A percentile compares a stretch with the other conserved stretches of the same genome.
Evolutionary conservation across 2,329 filamentous ascomycete genomes (phyloP).

Genomic region (Helminthosporium solani): DNA sequence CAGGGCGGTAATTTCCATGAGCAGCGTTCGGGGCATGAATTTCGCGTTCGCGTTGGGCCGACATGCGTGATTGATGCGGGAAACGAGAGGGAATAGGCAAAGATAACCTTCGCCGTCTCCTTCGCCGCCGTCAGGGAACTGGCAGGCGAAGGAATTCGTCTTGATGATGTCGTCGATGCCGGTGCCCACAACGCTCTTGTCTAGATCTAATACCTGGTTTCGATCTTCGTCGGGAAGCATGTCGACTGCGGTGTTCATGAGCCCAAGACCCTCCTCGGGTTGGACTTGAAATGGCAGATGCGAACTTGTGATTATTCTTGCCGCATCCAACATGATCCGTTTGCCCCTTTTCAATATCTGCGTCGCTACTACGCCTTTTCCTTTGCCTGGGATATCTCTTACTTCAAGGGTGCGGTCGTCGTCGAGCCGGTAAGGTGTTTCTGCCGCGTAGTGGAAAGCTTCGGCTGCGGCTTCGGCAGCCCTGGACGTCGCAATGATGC

Average conservation of each 20-base stretch:
- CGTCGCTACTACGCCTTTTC: conserved; percentile 23
- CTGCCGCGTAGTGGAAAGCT: conserved; percentile 9
- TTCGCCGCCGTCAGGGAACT: conserved; percentile 22
- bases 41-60: conserved; percentile 24
- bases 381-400: conserved; percentile 21
- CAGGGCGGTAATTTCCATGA: conserved; percentile 25
- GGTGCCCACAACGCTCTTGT: conserved; percentile 17
- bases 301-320: conserved; percentile 22
- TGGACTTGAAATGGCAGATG: conserved; percentile 15
- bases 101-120: conserved; percentile 22
- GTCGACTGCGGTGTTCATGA: conserved; percentile 14
- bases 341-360: conserved; percentile 14
- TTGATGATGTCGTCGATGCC: conserved; percentile 23
- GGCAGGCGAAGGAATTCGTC: conserved; percentile 27
- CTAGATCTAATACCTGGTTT: conserved; percentile 12
- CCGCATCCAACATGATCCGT: conserved; percentile 22
- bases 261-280: conserved; percentile 10
- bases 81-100: conserved; percentile 24
- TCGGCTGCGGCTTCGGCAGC: conserved; percentile 16
- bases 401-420: conserved; percentile 15
- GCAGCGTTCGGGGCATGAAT: conserved; percentile 18
- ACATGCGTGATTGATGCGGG: conserved; percentile 29
- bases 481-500: conserved; percentile 20
- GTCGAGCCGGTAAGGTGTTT: background rate
- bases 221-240: conserved; percentile 12